These are phyloP conservation scores for Arthrobotrys iridis DNA, from an alignment of 2,329 filamentous ascomycete genomes.

Conservation along the genomic window DNA sequence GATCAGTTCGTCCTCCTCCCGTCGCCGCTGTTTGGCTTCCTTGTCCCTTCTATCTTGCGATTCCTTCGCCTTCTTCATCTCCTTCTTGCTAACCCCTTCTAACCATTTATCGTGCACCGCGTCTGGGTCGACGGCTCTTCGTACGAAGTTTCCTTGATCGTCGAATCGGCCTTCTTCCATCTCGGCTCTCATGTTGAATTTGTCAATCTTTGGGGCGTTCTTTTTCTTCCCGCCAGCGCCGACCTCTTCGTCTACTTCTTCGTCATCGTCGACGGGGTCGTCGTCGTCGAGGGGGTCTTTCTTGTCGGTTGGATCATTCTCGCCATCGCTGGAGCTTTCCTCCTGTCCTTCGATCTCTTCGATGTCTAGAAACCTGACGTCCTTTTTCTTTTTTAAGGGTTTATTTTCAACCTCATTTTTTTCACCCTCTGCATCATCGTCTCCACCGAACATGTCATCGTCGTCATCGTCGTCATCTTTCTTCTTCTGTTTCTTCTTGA, in stretches of 20 bases:
- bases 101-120: slow-evolving; percentile 92
- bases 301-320: slow-evolving; percentile 68
- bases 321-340: slow-evolving; percentile 63
- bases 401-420: slow-evolving; percentile 62
- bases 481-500: slow-evolving; percentile 60
- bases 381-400: slow-evolving; percentile 64
- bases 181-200: slow-evolving; percentile 91
- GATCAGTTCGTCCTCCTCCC: slow-evolving; percentile 77
- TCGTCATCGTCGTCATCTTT: slow-evolving; percentile 71
- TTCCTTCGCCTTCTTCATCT: slow-evolving; percentile 86
- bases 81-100: slow-evolving; percentile 90
- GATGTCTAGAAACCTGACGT: slow-evolving; percentile 70
- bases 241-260: slow-evolving; percentile 85
- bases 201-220: slow-evolving; percentile 92
- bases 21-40: slow-evolving; percentile 75
- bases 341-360: slow-evolving; percentile 83
- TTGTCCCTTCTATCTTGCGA: slow-evolving; percentile 86
- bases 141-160: slow-evolving; percentile 86
- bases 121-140: slow-evolving; percentile 88
- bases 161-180: slow-evolving; percentile 94
- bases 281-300: slow-evolving; percentile 74
- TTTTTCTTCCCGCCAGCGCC: slow-evolving; percentile 90
- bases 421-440: slow-evolving; percentile 67
- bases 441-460: slow-evolving; percentile 61
- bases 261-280: slow-evolving; percentile 70